Evolutionary conservation across 169 alveolate genomes (phyloP).

Genomic region (Plasmodium berghei): DNA sequence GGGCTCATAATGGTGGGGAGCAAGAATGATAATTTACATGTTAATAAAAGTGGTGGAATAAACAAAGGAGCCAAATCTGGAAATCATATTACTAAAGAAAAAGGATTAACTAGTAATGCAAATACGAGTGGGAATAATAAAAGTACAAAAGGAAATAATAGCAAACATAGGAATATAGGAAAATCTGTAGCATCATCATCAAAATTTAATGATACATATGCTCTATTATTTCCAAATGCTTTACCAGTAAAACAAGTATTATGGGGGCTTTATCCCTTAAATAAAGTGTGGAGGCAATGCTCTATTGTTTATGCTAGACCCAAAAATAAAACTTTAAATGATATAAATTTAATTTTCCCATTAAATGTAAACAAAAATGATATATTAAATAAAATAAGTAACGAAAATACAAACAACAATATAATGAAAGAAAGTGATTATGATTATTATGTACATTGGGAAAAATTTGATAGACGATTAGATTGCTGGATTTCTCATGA

Average conservation of each 20-base stretch:
- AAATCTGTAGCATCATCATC: slow-evolving; percentile 20
- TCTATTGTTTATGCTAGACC: slow-evolving; percentile 84
- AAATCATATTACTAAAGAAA: neutral
- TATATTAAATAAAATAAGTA: slow-evolving; percentile 34
- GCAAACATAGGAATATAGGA: slow-evolving; percentile 32
- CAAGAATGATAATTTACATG: slow-evolving; percentile 13
- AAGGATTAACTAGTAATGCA: neutral
- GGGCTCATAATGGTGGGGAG: slow-evolving; percentile 45
- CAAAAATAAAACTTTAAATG: slow-evolving; percentile 31
- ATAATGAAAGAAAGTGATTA: slow-evolving; percentile 80
- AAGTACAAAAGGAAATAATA: slow-evolving; percentile 26
- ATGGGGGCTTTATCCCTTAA: slow-evolving; percentile 83
- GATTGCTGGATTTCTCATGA: slow-evolving; percentile 92
- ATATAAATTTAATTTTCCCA: slow-evolving; percentile 15
- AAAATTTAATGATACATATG: slow-evolving; percentile 51
- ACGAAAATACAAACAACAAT: slow-evolving; percentile 31
- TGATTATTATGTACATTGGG: slow-evolving; percentile 92
- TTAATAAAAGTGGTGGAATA: slow-evolving; percentile 39
- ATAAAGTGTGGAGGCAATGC: slow-evolving; percentile 82
- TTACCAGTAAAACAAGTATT: slow-evolving; percentile 82
- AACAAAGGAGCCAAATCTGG: slow-evolving; percentile 20
- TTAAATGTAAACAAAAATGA: slow-evolving; percentile 15
- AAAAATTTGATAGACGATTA: slow-evolving; percentile 89
- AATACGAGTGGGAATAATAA: neutral
- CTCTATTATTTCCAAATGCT: slow-evolving; percentile 82